A percentile compares a stretch with the other conserved stretches of the same genome.
phyloP scores from a whole-genome alignment of 176 grass and related monocot genomes.

The Themeda triandra region DNA sequence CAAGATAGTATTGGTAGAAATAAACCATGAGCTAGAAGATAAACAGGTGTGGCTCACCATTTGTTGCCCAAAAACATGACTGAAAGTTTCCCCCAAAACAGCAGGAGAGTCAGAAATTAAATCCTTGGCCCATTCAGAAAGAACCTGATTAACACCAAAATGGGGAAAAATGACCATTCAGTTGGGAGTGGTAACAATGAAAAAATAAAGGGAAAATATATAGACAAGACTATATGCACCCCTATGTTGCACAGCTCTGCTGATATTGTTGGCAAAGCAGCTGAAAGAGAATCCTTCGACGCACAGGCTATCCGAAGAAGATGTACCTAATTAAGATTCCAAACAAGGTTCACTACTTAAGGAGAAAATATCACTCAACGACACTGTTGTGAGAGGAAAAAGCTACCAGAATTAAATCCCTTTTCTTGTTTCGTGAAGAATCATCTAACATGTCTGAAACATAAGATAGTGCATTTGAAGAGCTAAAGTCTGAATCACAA shows the following conservation, averaged over 20 bases:
- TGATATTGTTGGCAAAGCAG: conserved; percentile 73
- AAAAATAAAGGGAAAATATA: conserved; percentile 17
- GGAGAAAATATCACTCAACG: conserved; percentile 24
- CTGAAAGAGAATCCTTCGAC: conserved; percentile 69
- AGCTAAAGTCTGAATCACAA: conserved; percentile 39
- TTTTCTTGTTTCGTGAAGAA: conserved; percentile 64
- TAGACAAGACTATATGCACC: conserved; percentile 35
- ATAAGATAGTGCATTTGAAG: conserved; percentile 48
- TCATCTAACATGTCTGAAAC: conserved; percentile 54
- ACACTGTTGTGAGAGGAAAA: background rate
- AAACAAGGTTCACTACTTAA: conserved; percentile 28
- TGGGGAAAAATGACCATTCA: conserved; percentile 4
- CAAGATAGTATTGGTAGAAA: background rate
- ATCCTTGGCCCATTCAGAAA: conserved; percentile 89
- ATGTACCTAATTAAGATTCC: conserved; percentile 62
- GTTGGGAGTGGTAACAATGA: conserved; percentile 4
- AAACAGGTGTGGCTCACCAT: conserved; percentile 37
- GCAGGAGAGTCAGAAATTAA: conserved; percentile 65
- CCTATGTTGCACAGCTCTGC: conserved; percentile 82
- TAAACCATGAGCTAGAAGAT: conserved; percentile 27
- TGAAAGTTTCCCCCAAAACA: conserved; percentile 67
- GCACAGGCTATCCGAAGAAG: conserved; percentile 77
- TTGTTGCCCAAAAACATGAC: conserved; percentile 61
- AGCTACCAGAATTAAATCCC: conserved; percentile 80
- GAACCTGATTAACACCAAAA: conserved; percentile 53